Evolutionary conservation across 139 green algal genomes (phyloP), one percentile per base, ranked within the genome.

Genomic region (Tetraselmis striata): DNA sequence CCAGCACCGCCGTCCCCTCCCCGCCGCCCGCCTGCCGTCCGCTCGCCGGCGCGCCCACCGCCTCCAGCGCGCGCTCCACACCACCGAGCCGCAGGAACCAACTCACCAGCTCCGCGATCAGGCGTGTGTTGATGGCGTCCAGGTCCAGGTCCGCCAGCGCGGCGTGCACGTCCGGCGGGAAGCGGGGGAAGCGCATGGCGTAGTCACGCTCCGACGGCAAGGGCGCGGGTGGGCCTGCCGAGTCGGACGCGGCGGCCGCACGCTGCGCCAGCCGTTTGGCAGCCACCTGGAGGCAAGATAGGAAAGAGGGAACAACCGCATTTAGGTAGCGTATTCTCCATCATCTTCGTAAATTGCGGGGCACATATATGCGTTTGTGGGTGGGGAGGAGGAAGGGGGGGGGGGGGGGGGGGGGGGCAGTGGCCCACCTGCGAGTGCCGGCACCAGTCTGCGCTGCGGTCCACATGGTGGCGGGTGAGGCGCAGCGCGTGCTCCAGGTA

Each of bases 401-500:
- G n/a, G n/a, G n/a, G n/a, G n/a, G n/a, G n/a, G n/a, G n/a, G n/a
- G n/a, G n/a, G n/a, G n/a, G n/a, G n/a, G n/a, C n/a, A n/a, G n/a
- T n/a, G n/a, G n/a, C n/a, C n/a, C n/a, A n/a, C n/a, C 45, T 5
- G 11, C 18, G 45, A 67, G 18, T 67, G 45, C 5, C 45, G 45
- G 45, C 45, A 67, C 45, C 45, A 67, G 45, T 67, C 45, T 18
- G 45, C 45, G 45, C 11, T 18, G 45, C 45, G 45, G 11, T 67
- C 45, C 45, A 67, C 45, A 5, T 18, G 45, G 45, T 67, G 45
- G 45, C 45, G 2, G 25, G 26, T 77, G 5, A 79, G 28, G 23
- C 29, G 28, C 28, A 84, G 28, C 2, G 25, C 24, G 67, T 84
- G 59, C 81, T 84, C 81, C 27, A 84, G 59, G 74, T 67, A 84